These are phyloP conservation scores for Kazachstania viticola DNA, from an alignment of 805 yeast genomes.

Conservation along the genomic window DNA sequence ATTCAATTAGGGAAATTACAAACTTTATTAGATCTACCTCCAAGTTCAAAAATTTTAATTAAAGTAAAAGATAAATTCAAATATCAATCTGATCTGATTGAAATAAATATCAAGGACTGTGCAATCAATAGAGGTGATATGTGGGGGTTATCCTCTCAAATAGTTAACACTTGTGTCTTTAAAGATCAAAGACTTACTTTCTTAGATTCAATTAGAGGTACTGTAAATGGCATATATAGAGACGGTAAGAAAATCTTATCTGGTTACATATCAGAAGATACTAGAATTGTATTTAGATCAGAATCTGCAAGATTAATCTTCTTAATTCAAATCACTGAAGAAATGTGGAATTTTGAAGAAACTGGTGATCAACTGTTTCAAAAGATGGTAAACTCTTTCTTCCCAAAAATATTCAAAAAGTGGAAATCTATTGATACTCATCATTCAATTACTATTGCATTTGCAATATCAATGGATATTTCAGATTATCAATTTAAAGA, in stretches of 20 bases:
- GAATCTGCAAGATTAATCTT: constrained; percentile 80
- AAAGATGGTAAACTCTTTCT: constrained; percentile 79
- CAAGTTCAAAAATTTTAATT: constrained; percentile 56
- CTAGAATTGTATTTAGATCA: constrained; percentile 78
- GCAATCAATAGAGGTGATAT: constrained; percentile 81
- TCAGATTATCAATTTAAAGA: constrained; percentile 40
- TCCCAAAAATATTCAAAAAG: constrained; percentile 77
- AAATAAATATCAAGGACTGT: constrained; percentile 68
- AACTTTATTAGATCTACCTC: constrained; percentile 47
- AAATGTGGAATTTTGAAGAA: constrained; percentile 98
- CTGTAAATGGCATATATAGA: constrained; percentile 48
- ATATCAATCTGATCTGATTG: constrained; percentile 73
- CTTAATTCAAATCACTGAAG: constrained; percentile 79
- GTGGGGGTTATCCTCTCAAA: constrained; percentile 66
- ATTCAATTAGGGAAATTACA: constrained; percentile 53
- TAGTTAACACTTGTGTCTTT: constrained; percentile 56
- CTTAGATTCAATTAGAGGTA: constrained; percentile 49
- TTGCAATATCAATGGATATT: constrained; percentile 62
- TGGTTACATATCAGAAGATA: constrained; percentile 60
- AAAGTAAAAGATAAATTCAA: constrained; percentile 32
- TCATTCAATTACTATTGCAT: constrained; percentile 84
- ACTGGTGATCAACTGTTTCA: constrained; percentile 91
- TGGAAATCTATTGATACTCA: constrained; percentile 86
- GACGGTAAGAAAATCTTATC: constrained; percentile 62
- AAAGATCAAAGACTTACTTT: constrained; percentile 54